Base-by-base conservation (phyloP, 768 basidiomycete species). In the Pleurotus djamor region DNA sequence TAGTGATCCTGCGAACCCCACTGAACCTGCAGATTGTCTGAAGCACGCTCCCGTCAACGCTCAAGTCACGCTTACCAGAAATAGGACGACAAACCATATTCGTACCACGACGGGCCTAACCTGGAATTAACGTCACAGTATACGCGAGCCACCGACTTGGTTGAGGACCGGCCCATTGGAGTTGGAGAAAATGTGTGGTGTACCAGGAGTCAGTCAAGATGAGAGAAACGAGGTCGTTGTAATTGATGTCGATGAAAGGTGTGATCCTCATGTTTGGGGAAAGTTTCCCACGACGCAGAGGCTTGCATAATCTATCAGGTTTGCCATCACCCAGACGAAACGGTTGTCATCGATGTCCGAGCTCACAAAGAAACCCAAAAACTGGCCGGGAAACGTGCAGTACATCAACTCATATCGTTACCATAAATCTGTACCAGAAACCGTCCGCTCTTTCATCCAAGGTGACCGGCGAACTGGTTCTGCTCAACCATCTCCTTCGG, bases 1-100 rank as follows among this genome's bases (percentile, higher is more conserved):
- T 98, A 98, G 74, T 96, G 93, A 76, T 97, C 95, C 76, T 98
- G 95, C 5, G 89, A 84, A 56, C 95, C 95, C 95, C 95, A 98
- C 66, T 95, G 92, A n/a, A 98, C 91, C 74, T 94, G 92, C 10
- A 98, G 82, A 72, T 95, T 96, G 81, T 98, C 93, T 94, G 69
- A 61, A 67, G 63, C 50, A 62, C 45, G 14, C 43, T 13, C 52
- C 21, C 38, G 57, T 48, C 60, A 45, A 52, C 63, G 47, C 62
- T 65, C 59, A 69, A 67, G 64, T 61, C 34, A 59, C 50, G 58
- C 54, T 47, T 56, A 59, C 51, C 59, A 61, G 58, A 64, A 64
- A 61, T 34, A 37, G 60, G 59, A 63, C 43, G 62, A 69, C 79
- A 66, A 64, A 96, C 95, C 95, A 71, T 97, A 97, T 84, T 97